Evolutionary conservation across 1,284 basidiomycete genomes (phyloP).

Genomic region (Rhizoctonia solani): DNA sequence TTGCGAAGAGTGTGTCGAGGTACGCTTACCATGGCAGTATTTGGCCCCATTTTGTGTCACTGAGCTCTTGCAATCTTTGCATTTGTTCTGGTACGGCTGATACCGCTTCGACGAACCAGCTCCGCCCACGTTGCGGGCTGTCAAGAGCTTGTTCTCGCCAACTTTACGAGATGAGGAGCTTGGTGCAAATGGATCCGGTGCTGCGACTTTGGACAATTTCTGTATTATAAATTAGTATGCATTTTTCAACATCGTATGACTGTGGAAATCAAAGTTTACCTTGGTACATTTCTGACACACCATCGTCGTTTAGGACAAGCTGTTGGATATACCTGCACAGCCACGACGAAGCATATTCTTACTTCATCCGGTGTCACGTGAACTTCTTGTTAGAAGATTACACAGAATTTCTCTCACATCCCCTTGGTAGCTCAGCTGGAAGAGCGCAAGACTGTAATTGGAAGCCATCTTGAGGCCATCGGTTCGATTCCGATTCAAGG

Average conservation of each 20-base stretch:
- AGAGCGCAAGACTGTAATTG: slow-evolving; percentile 36
- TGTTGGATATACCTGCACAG: background rate
- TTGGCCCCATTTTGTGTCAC: slow-evolving; percentile 44
- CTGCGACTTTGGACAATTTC: slow-evolving; percentile 41
- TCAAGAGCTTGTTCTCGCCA: slow-evolving; percentile 46
- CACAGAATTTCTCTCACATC: no score
- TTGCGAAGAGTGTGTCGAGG: background rate
- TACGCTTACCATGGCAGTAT: slow-evolving; percentile 44
- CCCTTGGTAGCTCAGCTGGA: slow-evolving; percentile 36
- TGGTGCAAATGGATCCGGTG: slow-evolving; percentile 39
- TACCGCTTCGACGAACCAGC: slow-evolving; percentile 37
- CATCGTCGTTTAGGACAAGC: slow-evolving; percentile 30
- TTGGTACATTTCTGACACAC: slow-evolving; percentile 40
- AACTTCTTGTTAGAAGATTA: background rate
- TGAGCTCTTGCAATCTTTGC: slow-evolving; percentile 43
- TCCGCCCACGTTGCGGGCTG: slow-evolving; percentile 33
- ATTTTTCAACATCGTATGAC: background rate
- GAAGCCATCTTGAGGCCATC: slow-evolving; percentile 23
- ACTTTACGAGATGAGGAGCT: slow-evolving; percentile 42
- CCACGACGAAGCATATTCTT: background rate
- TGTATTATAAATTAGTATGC: background rate
- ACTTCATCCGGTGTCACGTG: background rate
- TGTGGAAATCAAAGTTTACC: slow-evolving; percentile 11
- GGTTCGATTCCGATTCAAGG: slow-evolving; percentile 32
- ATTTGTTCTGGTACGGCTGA: slow-evolving; percentile 42